These are phyloP conservation scores for Globisporangium nodosum DNA, from an alignment of 352 stramenopile genomes.

Conservation along the genomic window DNA sequence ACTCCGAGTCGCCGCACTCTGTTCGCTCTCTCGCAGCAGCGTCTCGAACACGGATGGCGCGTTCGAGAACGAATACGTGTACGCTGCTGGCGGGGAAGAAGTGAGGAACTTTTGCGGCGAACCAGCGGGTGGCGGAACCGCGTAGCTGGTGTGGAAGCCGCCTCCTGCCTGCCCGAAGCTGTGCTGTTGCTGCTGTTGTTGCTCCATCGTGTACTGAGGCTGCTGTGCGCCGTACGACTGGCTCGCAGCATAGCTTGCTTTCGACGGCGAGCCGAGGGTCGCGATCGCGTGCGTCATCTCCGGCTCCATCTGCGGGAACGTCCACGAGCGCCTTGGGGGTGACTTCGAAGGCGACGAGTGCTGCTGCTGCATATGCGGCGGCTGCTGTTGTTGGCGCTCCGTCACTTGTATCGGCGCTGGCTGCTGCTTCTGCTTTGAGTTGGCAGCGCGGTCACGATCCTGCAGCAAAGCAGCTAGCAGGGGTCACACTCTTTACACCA, in stretches of 20 bases:
- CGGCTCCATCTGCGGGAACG: conserved; percentile 8
- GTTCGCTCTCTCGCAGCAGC: conserved; percentile 26
- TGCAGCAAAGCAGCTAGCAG: background rate
- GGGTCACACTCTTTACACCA: background rate
- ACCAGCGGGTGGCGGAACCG: background rate
- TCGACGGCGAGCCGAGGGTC: conserved; percentile 6
- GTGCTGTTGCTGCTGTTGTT: conserved; percentile 13
- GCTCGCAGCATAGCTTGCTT: background rate
- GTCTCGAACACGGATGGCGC: conserved; percentile 44
- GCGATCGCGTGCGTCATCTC: conserved; percentile 10
- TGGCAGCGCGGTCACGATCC: conserved; percentile 11
- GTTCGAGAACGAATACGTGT: conserved; percentile 17
- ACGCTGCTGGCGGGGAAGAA: background rate
- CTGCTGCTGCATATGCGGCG: background rate
- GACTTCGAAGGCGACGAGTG: conserved; percentile 11
- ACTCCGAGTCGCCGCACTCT: conserved; percentile 19
- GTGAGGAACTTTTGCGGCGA: conserved; percentile 10
- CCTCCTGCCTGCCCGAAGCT: background rate
- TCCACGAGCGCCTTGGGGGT: conserved; percentile 2
- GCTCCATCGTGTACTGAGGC: conserved; percentile 6
- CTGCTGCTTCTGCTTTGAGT: conserved; percentile 8
- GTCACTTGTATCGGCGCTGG: background rate
- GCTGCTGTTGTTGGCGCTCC: background rate
- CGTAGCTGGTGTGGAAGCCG: background rate
- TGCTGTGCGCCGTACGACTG: background rate